Conservation (phyloP, 768 basidiomycete species). For the Pulveroboletus sp. region DNA sequence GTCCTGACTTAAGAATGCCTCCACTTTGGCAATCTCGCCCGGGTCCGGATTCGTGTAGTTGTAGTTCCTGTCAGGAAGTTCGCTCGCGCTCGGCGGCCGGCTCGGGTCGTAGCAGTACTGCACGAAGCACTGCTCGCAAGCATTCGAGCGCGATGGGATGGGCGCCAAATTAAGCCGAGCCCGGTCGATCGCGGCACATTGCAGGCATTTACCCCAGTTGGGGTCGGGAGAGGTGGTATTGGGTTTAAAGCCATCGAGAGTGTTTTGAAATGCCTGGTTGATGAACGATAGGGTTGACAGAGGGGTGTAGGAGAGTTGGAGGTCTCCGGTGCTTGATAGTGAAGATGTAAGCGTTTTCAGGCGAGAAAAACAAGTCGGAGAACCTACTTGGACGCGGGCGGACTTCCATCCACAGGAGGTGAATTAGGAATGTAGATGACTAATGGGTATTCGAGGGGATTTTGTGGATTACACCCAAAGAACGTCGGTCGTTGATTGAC, state of each 20-base stretch:
- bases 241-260: constrained; percentile 56
- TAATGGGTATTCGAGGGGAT: constrained; percentile 56
- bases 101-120: constrained; percentile 53
- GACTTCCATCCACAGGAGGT: constrained; percentile 58
- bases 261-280: constrained; percentile 54
- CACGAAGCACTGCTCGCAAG: constrained; percentile 58
- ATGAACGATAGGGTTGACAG: constrained; percentile 55
- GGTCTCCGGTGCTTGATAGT: constrained; percentile 47
- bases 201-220: constrained; percentile 52
- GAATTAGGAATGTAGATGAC: constrained; percentile 76
- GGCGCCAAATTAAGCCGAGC: constrained; percentile 41
- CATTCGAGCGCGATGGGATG: constrained; percentile 35
- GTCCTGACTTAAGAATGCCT: constrained; percentile 40
- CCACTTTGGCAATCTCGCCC: constrained; percentile 41
- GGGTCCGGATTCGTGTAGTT: constrained; percentile 55
- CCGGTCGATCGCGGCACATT: constrained; percentile 61
- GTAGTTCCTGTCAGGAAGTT: constrained; percentile 37
- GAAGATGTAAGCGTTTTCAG: no score
- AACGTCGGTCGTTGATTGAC: constrained; percentile 69
- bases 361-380: background rate
- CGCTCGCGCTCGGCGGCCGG: constrained; percentile 56
- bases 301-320: constrained; percentile 55
- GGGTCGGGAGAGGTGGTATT: constrained; percentile 54
- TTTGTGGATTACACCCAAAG: constrained; percentile 68
- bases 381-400: constrained; percentile 61